Evolutionary conservation across 2,329 filamentous ascomycete species (phyloP).

Genomic region (Botrytis elliptica): DNA sequence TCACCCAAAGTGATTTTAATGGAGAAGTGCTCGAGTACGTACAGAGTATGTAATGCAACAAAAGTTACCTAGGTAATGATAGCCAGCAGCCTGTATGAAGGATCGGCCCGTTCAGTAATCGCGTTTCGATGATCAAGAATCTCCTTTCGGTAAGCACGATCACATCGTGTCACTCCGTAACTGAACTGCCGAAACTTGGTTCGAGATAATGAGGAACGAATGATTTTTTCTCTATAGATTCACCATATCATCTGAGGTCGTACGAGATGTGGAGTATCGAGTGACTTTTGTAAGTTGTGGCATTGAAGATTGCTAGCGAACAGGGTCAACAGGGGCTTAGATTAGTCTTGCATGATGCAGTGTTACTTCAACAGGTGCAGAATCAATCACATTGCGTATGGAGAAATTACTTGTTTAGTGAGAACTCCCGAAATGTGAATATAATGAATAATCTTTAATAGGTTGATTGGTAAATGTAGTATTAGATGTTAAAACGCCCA

Average conservation of each 20-base stretch:
- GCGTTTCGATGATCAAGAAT: background rate
- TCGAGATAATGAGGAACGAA: background rate
- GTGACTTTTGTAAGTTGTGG: background rate
- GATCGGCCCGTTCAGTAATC: constrained; percentile 12
- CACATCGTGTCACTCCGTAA: background rate
- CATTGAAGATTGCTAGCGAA: background rate
- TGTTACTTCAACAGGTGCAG: constrained; percentile 1
- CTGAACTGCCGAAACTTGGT: constrained; percentile 8
- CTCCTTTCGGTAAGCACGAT: background rate
- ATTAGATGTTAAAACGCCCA: background rate
- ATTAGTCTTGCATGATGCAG: background rate
- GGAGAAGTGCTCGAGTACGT: background rate
- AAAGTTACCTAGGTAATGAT: background rate
- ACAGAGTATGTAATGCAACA: background rate
- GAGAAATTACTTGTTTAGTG: constrained; percentile 1
- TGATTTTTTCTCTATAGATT: background rate
- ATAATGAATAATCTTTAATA: background rate
- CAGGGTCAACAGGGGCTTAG: background rate
- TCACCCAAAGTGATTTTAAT: too few relatives aligned
- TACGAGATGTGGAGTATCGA: background rate
- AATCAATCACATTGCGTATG: background rate
- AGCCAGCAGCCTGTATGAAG: background rate
- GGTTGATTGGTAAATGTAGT: background rate
- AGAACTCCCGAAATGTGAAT: background rate
- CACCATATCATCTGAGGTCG: background rate